Evolutionary conservation across 495 filamentous ascomycete genomes (phyloP), one percentile per base, ranked within the genome.

Genomic region (Elasticomyces elasticus): DNA sequence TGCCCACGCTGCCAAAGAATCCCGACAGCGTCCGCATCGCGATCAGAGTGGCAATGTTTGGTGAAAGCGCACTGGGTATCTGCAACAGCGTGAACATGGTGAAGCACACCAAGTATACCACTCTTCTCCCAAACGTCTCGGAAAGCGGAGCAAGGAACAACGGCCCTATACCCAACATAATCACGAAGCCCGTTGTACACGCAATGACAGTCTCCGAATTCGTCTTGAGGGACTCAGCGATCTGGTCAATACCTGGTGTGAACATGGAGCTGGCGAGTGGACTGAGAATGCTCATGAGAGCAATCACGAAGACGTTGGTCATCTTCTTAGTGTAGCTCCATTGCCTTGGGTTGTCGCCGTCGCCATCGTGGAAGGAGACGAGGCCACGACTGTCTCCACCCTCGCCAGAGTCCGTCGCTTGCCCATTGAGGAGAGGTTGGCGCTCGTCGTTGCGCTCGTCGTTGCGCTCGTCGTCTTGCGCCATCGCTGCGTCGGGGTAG

Each of bases 251-350:
- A 19, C 70, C 69, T 1, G 69, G 70, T 2, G 69, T 69, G 57
- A 72, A 73, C 69, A 73, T 73, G 23, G 63, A 66, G 38, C 60
- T 64, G 12, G 71, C 70, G 23, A 71, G 54, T 2, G 71, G 71
- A 38, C 62, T 64, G 10, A 72, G 58, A 43, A 73, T 68, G 42
- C 66, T 55, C 71, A 73, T 73, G 41, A 65, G 54, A 15, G 70
- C 71, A 33, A 73, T 68, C 41, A 73, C 62, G 11, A 59, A 64
- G 44, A 72, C 65, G 58, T 73, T 73, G 3, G 53, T 50, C 35
- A 70, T 46, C 42, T 73, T 73, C 46, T 66, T 62, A 24, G 46
- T 42, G 46, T 58, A 58, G 5, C 55, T 52, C 71, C 71, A 73
- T 52, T 61, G 60, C 23, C 66, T 56, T 23, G 71, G 70, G 35